phyloP scores from a whole-genome alignment of 2,329 filamentous ascomycete genomes.

The Beauveria brongniartii region DNA sequence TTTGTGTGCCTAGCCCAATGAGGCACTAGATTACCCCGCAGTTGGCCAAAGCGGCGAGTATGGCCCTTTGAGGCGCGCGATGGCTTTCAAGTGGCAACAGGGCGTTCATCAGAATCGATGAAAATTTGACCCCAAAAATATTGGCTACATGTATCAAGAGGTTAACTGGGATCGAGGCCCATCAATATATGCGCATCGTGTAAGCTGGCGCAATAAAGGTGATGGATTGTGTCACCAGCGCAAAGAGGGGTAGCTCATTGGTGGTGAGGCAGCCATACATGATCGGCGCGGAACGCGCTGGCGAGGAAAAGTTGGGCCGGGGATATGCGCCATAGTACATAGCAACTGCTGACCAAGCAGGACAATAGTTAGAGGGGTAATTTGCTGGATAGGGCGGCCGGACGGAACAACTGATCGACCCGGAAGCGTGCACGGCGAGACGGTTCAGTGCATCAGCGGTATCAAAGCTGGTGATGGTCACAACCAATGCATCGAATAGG shows the following conservation, averaged over 20 bases:
- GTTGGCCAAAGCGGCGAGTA: neutral
- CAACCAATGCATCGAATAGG: neutral
- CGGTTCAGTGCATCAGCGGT: neutral
- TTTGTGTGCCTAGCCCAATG: neutral
- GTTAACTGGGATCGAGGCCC: neutral
- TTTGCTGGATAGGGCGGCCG: neutral
- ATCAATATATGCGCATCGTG: neutral
- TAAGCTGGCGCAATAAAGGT: conserved; percentile 3
- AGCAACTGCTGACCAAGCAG: neutral
- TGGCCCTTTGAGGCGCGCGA: neutral
- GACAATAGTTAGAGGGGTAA: neutral
- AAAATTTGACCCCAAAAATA: no score
- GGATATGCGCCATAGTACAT: neutral
- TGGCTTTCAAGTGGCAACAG: neutral
- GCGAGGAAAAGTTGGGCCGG: neutral
- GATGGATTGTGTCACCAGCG: neutral
- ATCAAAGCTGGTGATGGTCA: neutral
- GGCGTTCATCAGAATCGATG: neutral
- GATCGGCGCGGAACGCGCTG: neutral
- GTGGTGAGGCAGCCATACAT: neutral
- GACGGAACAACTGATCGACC: conserved; percentile 3
- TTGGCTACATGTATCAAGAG: neutral
- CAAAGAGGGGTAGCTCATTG: conserved; percentile 2
- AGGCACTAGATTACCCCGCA: conserved; percentile 4
- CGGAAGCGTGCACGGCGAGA: neutral